A percentile compares a stretch with the other conserved stretches of the same genome.
phyloP scores from a whole-genome alignment of 2,329 filamentous ascomycete species.

The Fusarium redolens region DNA sequence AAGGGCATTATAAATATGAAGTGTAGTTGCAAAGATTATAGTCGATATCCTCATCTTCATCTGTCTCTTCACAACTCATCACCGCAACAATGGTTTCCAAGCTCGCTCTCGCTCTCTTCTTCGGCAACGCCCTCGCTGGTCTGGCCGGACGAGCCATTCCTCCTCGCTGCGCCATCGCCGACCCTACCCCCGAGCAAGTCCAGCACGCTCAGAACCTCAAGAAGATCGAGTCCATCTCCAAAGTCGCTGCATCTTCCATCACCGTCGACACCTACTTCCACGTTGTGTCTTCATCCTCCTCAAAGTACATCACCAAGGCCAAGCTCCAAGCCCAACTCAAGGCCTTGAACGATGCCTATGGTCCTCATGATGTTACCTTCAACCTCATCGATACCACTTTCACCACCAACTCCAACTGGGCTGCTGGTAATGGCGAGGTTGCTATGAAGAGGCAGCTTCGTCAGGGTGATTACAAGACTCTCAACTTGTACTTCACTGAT shows the following conservation, averaged over 20 bases:
- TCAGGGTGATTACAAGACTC: conserved; percentile 56
- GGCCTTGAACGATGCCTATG: conserved; percentile 59
- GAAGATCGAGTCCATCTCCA: conserved; percentile 17
- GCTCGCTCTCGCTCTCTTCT: conserved; percentile 9
- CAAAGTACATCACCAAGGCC: conserved; percentile 35
- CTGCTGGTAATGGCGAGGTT: conserved; percentile 52
- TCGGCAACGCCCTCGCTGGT: conserved; percentile 21
- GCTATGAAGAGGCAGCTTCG: conserved; percentile 60
- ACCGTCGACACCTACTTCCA: conserved; percentile 41
- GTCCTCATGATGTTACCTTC: conserved; percentile 58
- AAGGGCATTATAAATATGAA: conserved; percentile 3
- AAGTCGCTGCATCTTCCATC: conserved; percentile 17
- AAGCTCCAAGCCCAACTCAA: conserved; percentile 52
- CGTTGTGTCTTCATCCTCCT: conserved; percentile 37
- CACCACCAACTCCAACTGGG: conserved; percentile 62
- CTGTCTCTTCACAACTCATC: not conserved
- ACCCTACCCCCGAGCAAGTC: conserved; percentile 26
- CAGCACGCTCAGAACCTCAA: conserved; percentile 6
- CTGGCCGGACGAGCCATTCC: conserved; percentile 1
- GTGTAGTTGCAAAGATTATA: not conserved
- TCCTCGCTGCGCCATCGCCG: conserved; percentile 23
- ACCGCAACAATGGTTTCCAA: conserved; percentile 29
- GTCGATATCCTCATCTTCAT: not conserved
- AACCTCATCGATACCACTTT: conserved; percentile 55
- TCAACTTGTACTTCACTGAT: conserved; percentile 51